These are phyloP conservation scores for Diplotaxis tenuifolia DNA, from an alignment of 345 rosid species.

Conservation along the genomic window DNA sequence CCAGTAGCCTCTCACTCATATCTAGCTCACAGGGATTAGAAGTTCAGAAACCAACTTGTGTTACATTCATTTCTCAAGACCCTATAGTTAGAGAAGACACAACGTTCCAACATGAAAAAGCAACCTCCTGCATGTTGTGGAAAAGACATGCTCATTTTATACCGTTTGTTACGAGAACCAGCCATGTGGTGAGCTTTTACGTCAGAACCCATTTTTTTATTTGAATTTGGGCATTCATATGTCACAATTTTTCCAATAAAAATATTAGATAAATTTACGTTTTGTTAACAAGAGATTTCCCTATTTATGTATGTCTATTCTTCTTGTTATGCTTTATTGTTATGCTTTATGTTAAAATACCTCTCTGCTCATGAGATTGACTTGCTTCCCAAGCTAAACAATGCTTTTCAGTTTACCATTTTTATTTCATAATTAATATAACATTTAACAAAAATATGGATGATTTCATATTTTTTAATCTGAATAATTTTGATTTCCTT, in stretches of 20 bases:
- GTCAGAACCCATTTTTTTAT: no score
- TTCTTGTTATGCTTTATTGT: neutral
- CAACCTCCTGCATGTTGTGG: no score
- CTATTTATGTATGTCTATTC: neutral
- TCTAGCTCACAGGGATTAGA: conserved; percentile 20
- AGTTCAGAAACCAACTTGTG: no score
- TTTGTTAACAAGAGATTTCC: no score
- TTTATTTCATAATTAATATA: neutral
- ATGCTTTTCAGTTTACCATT: neutral
- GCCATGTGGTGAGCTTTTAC: neutral
- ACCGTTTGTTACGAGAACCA: no score
- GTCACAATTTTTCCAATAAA: neutral
- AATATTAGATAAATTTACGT: no score
- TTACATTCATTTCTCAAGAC: no score
- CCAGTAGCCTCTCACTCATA: conserved; percentile 19
- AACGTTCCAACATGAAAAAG: no score
- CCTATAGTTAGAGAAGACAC: no score
- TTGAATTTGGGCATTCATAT: no score
- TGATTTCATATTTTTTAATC: neutral
- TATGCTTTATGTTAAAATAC: neutral
- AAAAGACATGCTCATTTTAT: no score
- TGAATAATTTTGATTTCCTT: neutral
- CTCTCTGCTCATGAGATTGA: neutral
- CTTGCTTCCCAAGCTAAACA: neutral
- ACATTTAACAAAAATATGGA: neutral